Percentiles rank a stretch among this genome's conserved stretches.
phyloP scores from a whole-genome alignment of 73 alveolate genomes.

The Stentor roeselii region DNA sequence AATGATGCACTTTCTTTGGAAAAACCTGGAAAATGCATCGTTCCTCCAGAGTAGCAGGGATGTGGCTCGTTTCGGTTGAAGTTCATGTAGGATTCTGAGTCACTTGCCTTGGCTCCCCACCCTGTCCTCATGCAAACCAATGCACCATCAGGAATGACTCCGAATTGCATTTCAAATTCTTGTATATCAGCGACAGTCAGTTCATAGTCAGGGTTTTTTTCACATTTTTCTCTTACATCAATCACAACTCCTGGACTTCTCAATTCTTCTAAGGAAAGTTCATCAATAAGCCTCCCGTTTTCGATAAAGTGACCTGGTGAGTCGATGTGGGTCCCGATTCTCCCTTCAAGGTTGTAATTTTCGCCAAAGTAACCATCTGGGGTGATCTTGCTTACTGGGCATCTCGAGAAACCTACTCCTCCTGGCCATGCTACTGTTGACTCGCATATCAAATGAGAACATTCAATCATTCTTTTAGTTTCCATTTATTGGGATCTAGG shows the following conservation, averaged over 20 bases:
- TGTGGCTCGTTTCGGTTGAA: background rate
- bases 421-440: background rate
- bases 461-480: conserved; percentile 9
- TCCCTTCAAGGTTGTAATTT: background rate
- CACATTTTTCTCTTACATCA: background rate
- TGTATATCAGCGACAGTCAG: background rate
- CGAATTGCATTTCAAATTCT: background rate
- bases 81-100: background rate
- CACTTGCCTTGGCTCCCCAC: background rate
- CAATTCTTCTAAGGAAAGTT: background rate
- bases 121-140: conserved; percentile 22
- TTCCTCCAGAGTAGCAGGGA: background rate
- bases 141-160: background rate
- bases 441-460: background rate
- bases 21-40: conserved; percentile 24
- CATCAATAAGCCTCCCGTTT: background rate
- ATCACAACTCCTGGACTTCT: conserved; percentile 6
- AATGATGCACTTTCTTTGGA: background rate
- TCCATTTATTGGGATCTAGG: conserved; percentile 2
- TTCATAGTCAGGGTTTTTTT: conserved; percentile 21
- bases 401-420: background rate
- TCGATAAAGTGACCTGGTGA: background rate
- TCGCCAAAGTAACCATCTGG: background rate
- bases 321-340: conserved; percentile 13
- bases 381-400: background rate